These are phyloP conservation scores for Saccharomyces uvarum DNA, from an alignment of 1,139 yeast genomes.

Conservation along the genomic window DNA sequence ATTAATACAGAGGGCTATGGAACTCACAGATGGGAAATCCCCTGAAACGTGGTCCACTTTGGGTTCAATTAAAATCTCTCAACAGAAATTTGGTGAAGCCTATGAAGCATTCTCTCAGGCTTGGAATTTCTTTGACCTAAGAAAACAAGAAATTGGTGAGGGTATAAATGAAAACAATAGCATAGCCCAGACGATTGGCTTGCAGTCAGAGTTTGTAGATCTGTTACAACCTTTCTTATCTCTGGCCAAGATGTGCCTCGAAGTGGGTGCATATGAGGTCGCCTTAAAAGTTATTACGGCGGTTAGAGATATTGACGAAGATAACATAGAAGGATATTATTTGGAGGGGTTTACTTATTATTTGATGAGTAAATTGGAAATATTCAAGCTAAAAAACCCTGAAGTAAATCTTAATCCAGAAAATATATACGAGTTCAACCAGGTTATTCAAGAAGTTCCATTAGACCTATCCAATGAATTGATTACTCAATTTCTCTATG, in stretches of 20 bases:
- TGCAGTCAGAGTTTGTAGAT: constrained; percentile 49
- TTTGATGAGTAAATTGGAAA: constrained; percentile 45
- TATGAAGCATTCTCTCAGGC: constrained; percentile 56
- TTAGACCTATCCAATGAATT: constrained; percentile 31
- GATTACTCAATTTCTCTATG: constrained; percentile 35
- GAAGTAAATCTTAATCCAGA: constrained; percentile 21
- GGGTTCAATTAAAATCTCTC: constrained; percentile 86
- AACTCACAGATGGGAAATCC: constrained; percentile 46
- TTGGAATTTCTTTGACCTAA: constrained; percentile 59
- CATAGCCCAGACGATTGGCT: constrained; percentile 28
- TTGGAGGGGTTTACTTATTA: constrained; percentile 72
- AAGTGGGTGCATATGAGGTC: constrained; percentile 61
- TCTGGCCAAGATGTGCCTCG: constrained; percentile 66
- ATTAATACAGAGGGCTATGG: constrained; percentile 57
- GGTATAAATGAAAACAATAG: constrained; percentile 38
- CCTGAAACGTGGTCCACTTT: constrained; percentile 79
- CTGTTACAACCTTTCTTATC: constrained; percentile 62
- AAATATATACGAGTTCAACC: constrained; percentile 32
- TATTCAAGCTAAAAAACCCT: constrained; percentile 22
- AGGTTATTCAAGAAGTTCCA: constrained; percentile 45
- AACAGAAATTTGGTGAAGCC: constrained; percentile 71
- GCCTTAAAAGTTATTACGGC: constrained; percentile 55
- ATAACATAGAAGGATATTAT: constrained; percentile 69
- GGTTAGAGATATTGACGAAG: constrained; percentile 73
- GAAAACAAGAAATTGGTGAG: constrained; percentile 40